Percentiles rank a stretch among this genome's conserved stretches.
These are phyloP conservation scores for Venturia asperata DNA, from an alignment of 2,329 filamentous ascomycete species.

Conservation along the genomic window DNA sequence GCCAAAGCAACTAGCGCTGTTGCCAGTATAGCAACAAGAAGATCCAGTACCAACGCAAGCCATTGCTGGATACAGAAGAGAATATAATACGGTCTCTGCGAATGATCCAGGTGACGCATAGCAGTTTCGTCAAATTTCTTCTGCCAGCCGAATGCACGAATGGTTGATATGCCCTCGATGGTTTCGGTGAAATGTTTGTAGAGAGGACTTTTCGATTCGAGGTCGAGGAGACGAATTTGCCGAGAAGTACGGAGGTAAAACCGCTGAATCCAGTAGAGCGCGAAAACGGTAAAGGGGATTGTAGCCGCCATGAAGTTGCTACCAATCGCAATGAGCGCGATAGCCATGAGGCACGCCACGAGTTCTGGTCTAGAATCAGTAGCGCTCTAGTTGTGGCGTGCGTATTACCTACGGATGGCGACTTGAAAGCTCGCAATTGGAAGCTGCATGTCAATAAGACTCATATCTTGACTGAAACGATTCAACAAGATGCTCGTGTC, in stretches of 20 bases:
- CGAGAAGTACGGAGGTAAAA: constrained; percentile 44
- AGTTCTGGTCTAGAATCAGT: not conserved
- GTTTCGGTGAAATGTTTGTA: constrained; percentile 27
- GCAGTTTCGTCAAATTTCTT: too few species aligned
- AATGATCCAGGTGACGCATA: constrained; percentile 14
- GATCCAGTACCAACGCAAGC: not conserved
- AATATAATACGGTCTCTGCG: constrained; percentile 5
- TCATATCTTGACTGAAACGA: constrained; percentile 20
- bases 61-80: not conserved
- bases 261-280: constrained; percentile 38
- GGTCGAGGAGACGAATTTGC: constrained; percentile 46
- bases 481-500: constrained; percentile 16
- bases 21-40: not conserved
- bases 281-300: constrained; percentile 33
- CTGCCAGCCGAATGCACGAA: not conserved
- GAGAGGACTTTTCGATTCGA: constrained; percentile 45
- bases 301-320: constrained; percentile 19
- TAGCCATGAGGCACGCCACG: constrained; percentile 10
- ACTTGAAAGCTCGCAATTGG: constrained; percentile 10
- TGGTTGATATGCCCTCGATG: not conserved
- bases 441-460: constrained; percentile 17
- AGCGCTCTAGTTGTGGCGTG: not conserved
- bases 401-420: not conserved
- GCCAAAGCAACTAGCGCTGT: not conserved
- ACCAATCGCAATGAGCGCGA: constrained; percentile 9